Conservation (phyloP, 495 filamentous ascomycete genomes). For the Tuber umbilicatum region DNA sequence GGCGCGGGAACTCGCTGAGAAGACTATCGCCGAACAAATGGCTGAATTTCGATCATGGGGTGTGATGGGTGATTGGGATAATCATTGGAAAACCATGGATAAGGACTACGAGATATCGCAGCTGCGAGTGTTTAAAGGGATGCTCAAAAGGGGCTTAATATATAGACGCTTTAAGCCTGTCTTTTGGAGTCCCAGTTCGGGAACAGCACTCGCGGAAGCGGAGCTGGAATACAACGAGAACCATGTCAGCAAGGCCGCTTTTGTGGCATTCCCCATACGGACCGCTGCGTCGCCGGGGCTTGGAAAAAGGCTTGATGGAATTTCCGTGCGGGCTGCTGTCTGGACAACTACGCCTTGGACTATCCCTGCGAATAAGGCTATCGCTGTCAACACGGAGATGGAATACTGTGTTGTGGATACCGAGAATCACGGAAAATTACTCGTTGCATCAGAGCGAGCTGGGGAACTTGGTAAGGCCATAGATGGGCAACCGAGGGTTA, state of each 20-base stretch:
- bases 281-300: slow-evolving; percentile 5
- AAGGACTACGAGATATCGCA: slow-evolving; percentile 78
- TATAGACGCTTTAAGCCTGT: slow-evolving; percentile 87
- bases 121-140: slow-evolving; percentile 72
- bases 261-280: slow-evolving; percentile 68
- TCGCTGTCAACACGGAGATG: slow-evolving; percentile 67
- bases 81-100: slow-evolving; percentile 87
- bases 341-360: slow-evolving; percentile 99
- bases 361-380: slow-evolving; percentile 81
- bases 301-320: slow-evolving; percentile 22
- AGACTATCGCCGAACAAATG: slow-evolving; percentile 75
- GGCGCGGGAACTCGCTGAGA: slow-evolving; percentile 66
- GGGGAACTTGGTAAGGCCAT: slow-evolving; percentile 48
- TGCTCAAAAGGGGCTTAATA: slow-evolving; percentile 78
- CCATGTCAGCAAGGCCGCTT: slow-evolving; percentile 72
- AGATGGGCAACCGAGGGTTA: slow-evolving; percentile 25
- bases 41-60: slow-evolving; percentile 72
- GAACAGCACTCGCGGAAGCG: slow-evolving; percentile 87
- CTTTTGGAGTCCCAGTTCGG: slow-evolving; percentile 89
- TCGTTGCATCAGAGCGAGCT: slow-evolving; percentile 62
- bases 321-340: slow-evolving; percentile 66
- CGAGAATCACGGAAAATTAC: slow-evolving; percentile 51
- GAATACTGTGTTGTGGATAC: slow-evolving; percentile 64
- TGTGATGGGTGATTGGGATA: slow-evolving; percentile 94
- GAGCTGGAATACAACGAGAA: slow-evolving; percentile 90